Evolutionary conservation across 805 yeast species (phyloP).

Genomic region (Scheffersomyces coipomensis): DNA sequence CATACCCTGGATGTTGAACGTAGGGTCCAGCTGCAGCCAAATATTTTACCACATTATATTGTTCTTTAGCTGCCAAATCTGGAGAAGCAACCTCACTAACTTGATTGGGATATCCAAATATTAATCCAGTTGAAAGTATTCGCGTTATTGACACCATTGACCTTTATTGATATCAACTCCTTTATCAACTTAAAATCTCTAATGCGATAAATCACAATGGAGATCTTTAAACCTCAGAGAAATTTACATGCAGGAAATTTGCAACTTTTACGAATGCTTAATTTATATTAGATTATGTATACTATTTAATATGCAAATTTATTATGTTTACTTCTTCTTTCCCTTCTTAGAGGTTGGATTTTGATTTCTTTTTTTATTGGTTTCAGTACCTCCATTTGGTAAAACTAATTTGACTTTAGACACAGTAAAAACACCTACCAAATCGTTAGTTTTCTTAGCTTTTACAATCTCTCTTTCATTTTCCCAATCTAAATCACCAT

Average conservation of each 20-base stretch:
- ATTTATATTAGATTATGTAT: too few relatives aligned
- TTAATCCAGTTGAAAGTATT: conserved; percentile 7
- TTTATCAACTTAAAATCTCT: too few relatives aligned
- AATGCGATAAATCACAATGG: too few relatives aligned
- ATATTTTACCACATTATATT: conserved; percentile 48
- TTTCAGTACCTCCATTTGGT: conserved; percentile 39
- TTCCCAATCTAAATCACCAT: conserved; percentile 66
- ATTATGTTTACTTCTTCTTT: too few relatives aligned
- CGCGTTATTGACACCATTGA: conserved; percentile 9
- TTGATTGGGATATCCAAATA: conserved; percentile 8
- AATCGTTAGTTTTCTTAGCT: conserved; percentile 59
- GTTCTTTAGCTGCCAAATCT: conserved; percentile 39
- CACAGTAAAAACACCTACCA: conserved; percentile 66
- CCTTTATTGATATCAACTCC: too few relatives aligned
- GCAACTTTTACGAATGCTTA: too few relatives aligned
- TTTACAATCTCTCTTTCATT: conserved; percentile 59
- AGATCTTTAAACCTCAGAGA: too few relatives aligned
- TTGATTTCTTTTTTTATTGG: conserved; percentile 5
- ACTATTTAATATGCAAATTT: too few relatives aligned
- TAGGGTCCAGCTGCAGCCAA: conserved; percentile 62
- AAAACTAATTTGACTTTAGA: conserved; percentile 65
- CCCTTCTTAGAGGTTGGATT: conserved; percentile 6
- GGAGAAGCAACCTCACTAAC: conserved; percentile 36
- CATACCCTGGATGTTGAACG: conserved; percentile 50
- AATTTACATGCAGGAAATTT: too few relatives aligned